Evolutionary conservation across 2,329 filamentous ascomycete species (phyloP).

Genomic region (Colletotrichum sp.): DNA sequence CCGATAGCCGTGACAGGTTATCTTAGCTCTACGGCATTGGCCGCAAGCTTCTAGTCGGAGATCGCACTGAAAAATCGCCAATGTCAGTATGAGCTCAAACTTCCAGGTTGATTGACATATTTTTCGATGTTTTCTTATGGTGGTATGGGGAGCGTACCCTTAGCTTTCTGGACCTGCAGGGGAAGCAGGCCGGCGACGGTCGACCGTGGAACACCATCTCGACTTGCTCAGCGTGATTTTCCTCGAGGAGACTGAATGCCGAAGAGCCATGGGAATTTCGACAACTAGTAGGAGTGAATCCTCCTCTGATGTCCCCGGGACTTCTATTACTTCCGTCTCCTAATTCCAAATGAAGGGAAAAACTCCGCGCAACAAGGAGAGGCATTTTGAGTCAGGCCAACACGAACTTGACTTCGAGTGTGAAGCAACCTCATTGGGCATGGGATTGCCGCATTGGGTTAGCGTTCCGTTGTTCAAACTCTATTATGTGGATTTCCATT

Average conservation of each 20-base stretch:
- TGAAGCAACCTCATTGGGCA: background rate
- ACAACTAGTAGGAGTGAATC: background rate
- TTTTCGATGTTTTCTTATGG: background rate
- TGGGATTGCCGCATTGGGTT: background rate
- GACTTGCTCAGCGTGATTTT: background rate
- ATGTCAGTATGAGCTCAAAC: background rate
- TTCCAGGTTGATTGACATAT: background rate
- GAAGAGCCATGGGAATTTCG: background rate
- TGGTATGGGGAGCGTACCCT: constrained; percentile 6
- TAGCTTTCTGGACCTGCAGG: constrained; percentile 28
- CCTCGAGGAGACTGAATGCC: background rate
- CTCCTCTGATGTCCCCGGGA: background rate
- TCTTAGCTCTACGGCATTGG: constrained; percentile 26
- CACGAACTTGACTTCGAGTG: background rate
- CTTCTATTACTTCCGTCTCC: background rate
- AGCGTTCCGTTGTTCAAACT: background rate
- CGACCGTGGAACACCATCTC: constrained; percentile 27
- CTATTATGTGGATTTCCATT: background rate
- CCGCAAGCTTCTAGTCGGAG: constrained; percentile 24
- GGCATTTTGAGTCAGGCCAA: background rate
- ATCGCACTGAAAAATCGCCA: constrained; percentile 22
- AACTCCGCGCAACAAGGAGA: background rate
- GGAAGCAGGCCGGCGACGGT: constrained; percentile 27
- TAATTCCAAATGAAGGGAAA: background rate
- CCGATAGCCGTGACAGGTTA: constrained; percentile 30